phyloP scores from a whole-genome alignment of 352 stramenopile species.

The Phytophthora pseudosyringae region DNA sequence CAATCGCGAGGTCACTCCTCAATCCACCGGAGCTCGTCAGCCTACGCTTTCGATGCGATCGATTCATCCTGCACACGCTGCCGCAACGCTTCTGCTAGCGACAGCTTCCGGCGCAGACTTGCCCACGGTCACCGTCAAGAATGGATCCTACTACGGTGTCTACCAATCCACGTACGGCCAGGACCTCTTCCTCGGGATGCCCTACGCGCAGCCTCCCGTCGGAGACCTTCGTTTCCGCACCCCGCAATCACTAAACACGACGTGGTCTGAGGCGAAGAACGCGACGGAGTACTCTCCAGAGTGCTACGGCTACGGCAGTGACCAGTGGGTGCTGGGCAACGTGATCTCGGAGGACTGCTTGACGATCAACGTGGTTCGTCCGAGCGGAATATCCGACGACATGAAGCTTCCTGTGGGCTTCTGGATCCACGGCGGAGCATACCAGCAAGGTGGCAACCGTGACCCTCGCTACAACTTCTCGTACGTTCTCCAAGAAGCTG shows the following conservation, averaged over 20 bases:
- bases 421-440: conserved; percentile 35
- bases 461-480: conserved; percentile 41
- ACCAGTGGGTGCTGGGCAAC: conserved; percentile 34
- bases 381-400: conserved; percentile 20
- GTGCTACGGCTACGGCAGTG: conserved; percentile 34
- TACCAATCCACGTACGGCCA: conserved; percentile 30
- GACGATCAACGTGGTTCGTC: conserved; percentile 83
- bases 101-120: neutral
- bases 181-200: conserved; percentile 43
- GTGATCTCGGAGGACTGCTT: conserved; percentile 33
- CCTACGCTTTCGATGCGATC: no score
- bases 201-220: conserved; percentile 29
- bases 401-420: conserved; percentile 23
- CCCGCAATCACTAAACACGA: conserved; percentile 12
- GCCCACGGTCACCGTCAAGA: conserved; percentile 29
- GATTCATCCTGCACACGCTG: neutral
- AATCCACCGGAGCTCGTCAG: no score
- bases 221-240: conserved; percentile 29
- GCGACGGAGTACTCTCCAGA: conserved; percentile 53
- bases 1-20: no score
- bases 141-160: conserved; percentile 40
- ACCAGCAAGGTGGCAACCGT: conserved; percentile 25
- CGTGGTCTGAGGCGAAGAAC: conserved; percentile 20
- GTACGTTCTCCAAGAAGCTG: conserved; percentile 33
- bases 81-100: neutral